A percentile compares a stretch with the other conserved stretches of the same genome.
phyloP scores from a whole-genome alignment of 768 basidiomycete species.

The Russula olivacea region DNA sequence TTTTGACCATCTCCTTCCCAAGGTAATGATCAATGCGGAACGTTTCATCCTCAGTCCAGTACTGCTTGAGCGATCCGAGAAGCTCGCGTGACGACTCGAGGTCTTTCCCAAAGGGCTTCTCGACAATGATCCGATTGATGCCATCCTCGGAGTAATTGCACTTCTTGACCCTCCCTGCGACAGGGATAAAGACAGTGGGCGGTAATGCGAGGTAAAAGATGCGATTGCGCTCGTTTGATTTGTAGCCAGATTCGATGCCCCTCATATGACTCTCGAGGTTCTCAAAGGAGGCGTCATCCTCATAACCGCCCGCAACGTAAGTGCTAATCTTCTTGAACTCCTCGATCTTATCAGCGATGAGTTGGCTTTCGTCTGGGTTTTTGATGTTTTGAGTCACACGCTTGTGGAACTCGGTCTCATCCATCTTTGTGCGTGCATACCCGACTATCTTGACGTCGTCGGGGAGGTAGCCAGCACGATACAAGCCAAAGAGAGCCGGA shows the following conservation, averaged over 20 bases:
- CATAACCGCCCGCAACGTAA: conserved; percentile 87
- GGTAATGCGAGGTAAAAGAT: conserved; percentile 97
- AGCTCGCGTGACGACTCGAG: conserved; percentile 77
- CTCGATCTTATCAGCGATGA: conserved; percentile 56
- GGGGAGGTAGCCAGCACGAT: conserved; percentile 73
- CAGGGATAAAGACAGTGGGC: conserved; percentile 91
- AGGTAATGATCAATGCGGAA: conserved; percentile 99
- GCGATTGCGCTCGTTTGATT: conserved; percentile 62
- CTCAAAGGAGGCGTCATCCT: conserved; percentile 74
- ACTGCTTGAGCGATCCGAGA: conserved; percentile 68
- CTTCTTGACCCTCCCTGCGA: conserved; percentile 75
- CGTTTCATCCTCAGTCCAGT: conserved; percentile 96
- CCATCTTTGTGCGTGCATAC: conserved; percentile 96
- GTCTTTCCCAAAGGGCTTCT: conserved; percentile 98
- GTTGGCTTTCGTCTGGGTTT: conserved; percentile 55
- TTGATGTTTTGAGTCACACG: conserved; percentile 85
- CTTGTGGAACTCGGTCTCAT: conserved; percentile 74
- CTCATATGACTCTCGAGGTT: conserved; percentile 69
- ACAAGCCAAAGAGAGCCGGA: conserved; percentile 91
- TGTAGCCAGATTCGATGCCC: conserved; percentile 68
- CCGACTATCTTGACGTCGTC: conserved; percentile 85
- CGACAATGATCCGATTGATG: conserved; percentile 88
- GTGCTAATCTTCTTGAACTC: conserved; percentile 77
- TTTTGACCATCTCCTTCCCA: conserved; percentile 99
- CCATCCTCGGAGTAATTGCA: conserved; percentile 71